Evolutionary conservation across 2,329 filamentous ascomycete genomes (phyloP), one percentile per base, ranked within the genome.

Genomic region (Neonectria coccinea): DNA sequence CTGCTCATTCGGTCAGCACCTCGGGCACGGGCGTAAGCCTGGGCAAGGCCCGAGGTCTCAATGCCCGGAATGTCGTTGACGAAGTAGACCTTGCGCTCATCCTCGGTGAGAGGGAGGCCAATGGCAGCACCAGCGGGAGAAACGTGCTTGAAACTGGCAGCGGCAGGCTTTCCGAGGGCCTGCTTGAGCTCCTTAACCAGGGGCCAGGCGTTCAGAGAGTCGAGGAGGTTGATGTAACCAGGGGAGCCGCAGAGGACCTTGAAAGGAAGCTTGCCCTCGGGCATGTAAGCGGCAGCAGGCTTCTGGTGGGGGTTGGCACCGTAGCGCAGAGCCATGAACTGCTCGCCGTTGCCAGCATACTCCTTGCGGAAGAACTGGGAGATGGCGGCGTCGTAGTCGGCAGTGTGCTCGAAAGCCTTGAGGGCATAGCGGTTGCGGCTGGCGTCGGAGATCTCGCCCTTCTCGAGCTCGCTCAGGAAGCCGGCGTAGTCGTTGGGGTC

Each of bases 271-370:
- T 89, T 85, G 67, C 87, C 89, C 62, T 91, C 86, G 70, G 86
- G 86, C 71, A 91, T 88, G 79, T 89, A 97, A 56, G 95, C 94
- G 20, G 94, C 89, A 33, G 96, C 96, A 48, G 95, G 94, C 86
- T 97, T 98, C 84, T 99, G 96, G 83, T 99, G 96, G 33, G 96
- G 96, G 85, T 99, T 99, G 75, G 93, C 92, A 66, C 96, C 96
- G 79, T 99, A 99, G 74, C 96, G 91, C 69, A 99, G 90, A 64
- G 93, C 84, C 65, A 97, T 78, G 80, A 97, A 90, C 83, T 97
- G 93, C 68, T 89, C 82, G 69, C 94, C 94, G 64, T 94, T 90
- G 68, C 90, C 89, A 62, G 96, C 94, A 78, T 98, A 99, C 83
- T 97, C 91, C 86, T 97, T 95, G 78, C 96, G 92, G 89, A 99